These are phyloP conservation scores for Xylariaceae sp. DNA, from an alignment of 2,329 filamentous ascomycete species.

Conservation along the genomic window DNA sequence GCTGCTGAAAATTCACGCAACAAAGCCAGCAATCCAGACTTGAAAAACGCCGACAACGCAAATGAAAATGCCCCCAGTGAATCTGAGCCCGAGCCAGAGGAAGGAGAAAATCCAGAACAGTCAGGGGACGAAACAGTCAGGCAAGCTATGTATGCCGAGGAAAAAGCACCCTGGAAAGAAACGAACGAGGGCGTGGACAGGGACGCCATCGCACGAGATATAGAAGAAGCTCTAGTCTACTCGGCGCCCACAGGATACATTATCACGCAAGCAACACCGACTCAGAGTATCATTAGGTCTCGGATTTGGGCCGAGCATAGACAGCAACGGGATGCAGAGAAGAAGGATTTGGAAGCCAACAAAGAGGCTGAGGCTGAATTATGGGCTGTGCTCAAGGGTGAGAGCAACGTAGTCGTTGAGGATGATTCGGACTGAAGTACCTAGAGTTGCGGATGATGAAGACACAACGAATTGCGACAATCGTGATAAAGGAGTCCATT, in stretches of 20 bases:
- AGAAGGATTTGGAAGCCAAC: constrained; percentile 18
- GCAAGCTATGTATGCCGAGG: constrained; percentile 11
- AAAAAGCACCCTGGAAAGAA: constrained; percentile 25
- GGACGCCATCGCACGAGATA: constrained; percentile 18
- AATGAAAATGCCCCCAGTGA: constrained; percentile 5
- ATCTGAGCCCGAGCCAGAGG: constrained; percentile 10
- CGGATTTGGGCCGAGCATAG: constrained; percentile 27
- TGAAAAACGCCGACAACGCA: not conserved
- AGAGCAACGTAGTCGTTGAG: not conserved
- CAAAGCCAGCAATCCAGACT: not conserved
- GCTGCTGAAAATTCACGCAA: not conserved
- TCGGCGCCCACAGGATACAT: constrained; percentile 10
- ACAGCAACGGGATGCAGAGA: constrained; percentile 26
- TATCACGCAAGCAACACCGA: constrained; percentile 14
- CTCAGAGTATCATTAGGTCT: constrained; percentile 14
- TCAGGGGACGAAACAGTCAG: not conserved
- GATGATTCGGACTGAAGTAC: not conserved
- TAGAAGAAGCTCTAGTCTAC: constrained; percentile 28
- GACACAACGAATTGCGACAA: not conserved
- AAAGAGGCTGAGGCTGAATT: constrained; percentile 25
- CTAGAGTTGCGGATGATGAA: not conserved
- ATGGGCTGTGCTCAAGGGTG: constrained; percentile 23
- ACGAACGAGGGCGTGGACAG: constrained; percentile 14
- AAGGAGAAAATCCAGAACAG: not conserved
- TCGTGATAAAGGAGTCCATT: not conserved